A percentile compares a stretch with the other conserved stretches of the same genome.
Conservation (phyloP, 345 rosid genomes). For the Atalantia buxifolia region DNA sequence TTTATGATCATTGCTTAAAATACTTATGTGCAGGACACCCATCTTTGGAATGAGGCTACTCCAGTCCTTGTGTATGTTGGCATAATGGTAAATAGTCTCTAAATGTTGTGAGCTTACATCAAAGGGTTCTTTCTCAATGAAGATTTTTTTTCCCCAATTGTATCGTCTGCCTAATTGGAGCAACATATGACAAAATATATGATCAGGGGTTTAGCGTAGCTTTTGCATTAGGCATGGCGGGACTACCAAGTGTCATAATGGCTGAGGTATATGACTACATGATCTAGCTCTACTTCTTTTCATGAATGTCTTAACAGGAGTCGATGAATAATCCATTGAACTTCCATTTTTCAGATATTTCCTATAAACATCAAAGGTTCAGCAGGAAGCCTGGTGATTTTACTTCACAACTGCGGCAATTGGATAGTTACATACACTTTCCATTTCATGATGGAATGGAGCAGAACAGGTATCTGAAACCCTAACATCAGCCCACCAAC, state of each 20-base stretch:
- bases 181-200: neutral
- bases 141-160: no score
- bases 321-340: neutral
- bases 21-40: slow-evolving; percentile 16
- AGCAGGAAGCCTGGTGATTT: neutral
- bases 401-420: slow-evolving; percentile 1
- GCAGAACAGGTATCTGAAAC: slow-evolving; percentile 32
- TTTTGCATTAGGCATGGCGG: slow-evolving; percentile 16
- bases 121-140: no score
- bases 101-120: no score
- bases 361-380: neutral
- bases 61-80: slow-evolving; percentile 29
- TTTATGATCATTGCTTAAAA: neutral
- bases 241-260: slow-evolving; percentile 13
- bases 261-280: neutral
- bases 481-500: no score
- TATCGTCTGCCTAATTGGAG: no score
- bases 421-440: slow-evolving; percentile 44
- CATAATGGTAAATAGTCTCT: neutral
- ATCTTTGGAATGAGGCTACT: slow-evolving; percentile 18
- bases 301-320: neutral
- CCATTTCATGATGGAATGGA: slow-evolving; percentile 54
- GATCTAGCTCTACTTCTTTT: neutral
- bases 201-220: slow-evolving; percentile 8
- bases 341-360: slow-evolving; percentile 1